Evolutionary conservation across 805 yeast species (phyloP), one percentile per base, ranked within the genome.

Genomic region (Yamadazyma sp.): DNA sequence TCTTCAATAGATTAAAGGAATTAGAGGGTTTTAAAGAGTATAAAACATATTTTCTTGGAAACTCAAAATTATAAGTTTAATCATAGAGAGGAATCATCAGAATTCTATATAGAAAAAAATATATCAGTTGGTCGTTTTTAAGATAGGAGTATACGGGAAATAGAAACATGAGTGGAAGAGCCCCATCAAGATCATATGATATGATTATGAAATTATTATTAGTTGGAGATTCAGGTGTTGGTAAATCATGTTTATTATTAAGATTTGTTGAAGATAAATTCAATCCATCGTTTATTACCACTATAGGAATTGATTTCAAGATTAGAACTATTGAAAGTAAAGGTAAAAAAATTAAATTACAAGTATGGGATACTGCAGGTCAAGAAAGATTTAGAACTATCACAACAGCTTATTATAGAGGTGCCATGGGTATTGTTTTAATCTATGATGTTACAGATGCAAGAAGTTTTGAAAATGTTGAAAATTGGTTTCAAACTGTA

Each of bases 281-380:
- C 70, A 89, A 91, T 52, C 97, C 98, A 4, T 80, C 93, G 14
- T 93, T 91, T 64, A 93, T 93, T 65, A 88, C 98, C 40, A 93
- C 98, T 31, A 93, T 93, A 53, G 98, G 98, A 36, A 93, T 93
- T 53, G 98, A 93, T 62, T 93, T 93, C 76, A 93, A 93, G 70
- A 91, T 93, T 59, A 83, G 96, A 65, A 89, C 96, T 19, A 86
- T 89, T 49, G 97, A 91, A 51, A 75, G 89, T 47, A 91, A 91
- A 45, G 96, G 96, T 35, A 85, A 86, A 64, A 83, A 83, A 47
- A 85, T 93, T 63, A 93, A 93, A 67, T 75, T 91, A 57, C 98
- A 93, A 62, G 85, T 91, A 28, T 84, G 96, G 96, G 96, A 88
- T 59, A 88, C 96, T 26, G 96, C 96, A 1, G 96, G 96, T n/a